Base-by-base conservation (phyloP, 768 basidiomycete genomes). In the Podaxis sp. region DNA sequence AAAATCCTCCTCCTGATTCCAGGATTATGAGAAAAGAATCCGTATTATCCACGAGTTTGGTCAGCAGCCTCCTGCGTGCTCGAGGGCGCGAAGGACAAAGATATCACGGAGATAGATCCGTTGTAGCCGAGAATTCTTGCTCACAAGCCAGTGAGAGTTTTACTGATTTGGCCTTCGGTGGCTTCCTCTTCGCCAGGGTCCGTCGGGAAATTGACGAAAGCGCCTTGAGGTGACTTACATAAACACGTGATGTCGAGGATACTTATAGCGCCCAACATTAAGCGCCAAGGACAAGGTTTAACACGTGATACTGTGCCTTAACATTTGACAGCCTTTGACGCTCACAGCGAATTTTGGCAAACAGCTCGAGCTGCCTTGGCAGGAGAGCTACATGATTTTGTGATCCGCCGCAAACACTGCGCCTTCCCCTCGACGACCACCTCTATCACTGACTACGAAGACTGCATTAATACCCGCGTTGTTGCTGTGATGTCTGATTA, bases 401-500 rank as follows among this genome's bases (percentile, higher is more conserved):
- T 60, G 58, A 26, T 44, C 41, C 57, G 38, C 57, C n/a, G n/a
- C 26, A 24, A 44, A n/a, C 48, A 24, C 22, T 50, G n/a, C 22
- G 22, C 22, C 24, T 50, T 50, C 24, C 22, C 26, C 20, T 26
- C 26, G 22, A 50, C 49, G 22, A 50, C 49, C 20, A 26, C 37
- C 41, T 40, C 7, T n/a, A 24, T 13, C 44, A 15, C 24, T 22
- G 22, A 33, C 46, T 24, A 44, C 37, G 33, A 20, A 24, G 12
- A 12, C 22, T 12, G 24, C 22, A 50, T 10, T 50, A 24, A 12
- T 28, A 50, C 49, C 11, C 13, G 22, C 49, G 22, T 22, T 22
- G 20, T 24, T 10, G 12, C 11, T 4, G 44, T 58, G 15, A 66
- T 72, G 77, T 74, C 76, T 24, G 77, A 80, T 57, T 70, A 75